These are phyloP conservation scores for Clarireedia monteithiana DNA, from an alignment of 2,329 filamentous ascomycete genomes.

Conservation along the genomic window DNA sequence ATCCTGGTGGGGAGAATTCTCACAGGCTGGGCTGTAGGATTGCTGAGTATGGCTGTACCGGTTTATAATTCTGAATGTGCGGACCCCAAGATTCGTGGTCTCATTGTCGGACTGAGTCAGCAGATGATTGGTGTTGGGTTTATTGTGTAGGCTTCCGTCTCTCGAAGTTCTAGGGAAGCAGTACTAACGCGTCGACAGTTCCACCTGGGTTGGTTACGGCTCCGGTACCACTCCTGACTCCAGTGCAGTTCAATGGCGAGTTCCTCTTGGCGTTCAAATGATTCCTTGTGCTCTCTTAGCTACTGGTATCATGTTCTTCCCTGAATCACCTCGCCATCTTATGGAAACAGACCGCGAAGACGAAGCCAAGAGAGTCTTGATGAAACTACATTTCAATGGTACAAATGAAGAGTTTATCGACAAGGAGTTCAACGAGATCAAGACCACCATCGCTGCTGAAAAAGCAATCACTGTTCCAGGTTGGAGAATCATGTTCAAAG, in stretches of 20 bases:
- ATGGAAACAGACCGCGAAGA: slow-evolving; percentile 63
- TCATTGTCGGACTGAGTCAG: slow-evolving; percentile 54
- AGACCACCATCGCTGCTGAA: slow-evolving; percentile 53
- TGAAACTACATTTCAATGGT: slow-evolving; percentile 62
- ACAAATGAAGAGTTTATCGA: slow-evolving; percentile 50
- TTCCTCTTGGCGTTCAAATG: slow-evolving; percentile 46
- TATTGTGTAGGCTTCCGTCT: slow-evolving; percentile 17
- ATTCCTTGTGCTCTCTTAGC: slow-evolving; percentile 55
- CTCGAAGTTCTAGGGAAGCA: background rate
- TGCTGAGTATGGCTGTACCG: slow-evolving; percentile 56
- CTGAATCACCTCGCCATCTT: slow-evolving; percentile 66
- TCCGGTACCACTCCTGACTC: slow-evolving; percentile 15
- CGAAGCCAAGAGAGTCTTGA: slow-evolving; percentile 58
- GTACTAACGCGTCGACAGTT: slow-evolving; percentile 28
- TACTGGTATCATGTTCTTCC: slow-evolving; percentile 61
- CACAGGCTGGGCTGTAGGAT: slow-evolving; percentile 50
- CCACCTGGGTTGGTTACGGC: slow-evolving; percentile 54
- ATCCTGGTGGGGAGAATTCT: slow-evolving; percentile 52
- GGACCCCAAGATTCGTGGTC: slow-evolving; percentile 54
- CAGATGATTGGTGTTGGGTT: slow-evolving; percentile 59
- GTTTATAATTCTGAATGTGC: slow-evolving; percentile 59
- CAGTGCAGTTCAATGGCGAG: slow-evolving; percentile 21
- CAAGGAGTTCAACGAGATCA: slow-evolving; percentile 51
- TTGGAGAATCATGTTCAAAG: slow-evolving; percentile 50
- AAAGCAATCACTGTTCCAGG: slow-evolving; percentile 43